Conservation (phyloP, 164 flowering plant genomes). For the Litsea cubeba region DNA sequence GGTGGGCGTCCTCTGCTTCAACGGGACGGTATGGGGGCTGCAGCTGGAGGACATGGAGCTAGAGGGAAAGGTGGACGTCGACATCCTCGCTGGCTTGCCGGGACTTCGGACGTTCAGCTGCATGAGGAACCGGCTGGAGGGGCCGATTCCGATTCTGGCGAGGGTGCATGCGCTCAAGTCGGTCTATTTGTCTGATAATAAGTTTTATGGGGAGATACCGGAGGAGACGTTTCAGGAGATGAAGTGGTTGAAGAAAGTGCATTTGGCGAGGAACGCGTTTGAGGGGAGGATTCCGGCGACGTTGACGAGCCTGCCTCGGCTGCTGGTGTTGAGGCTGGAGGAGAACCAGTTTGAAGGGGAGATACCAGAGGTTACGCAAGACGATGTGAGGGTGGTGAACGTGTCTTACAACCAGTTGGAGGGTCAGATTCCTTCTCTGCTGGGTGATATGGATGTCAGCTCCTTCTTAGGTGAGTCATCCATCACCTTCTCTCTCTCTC, state of each 20-base stretch:
- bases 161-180: constrained; percentile 30
- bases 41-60: constrained; percentile 55
- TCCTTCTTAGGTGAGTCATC: constrained; percentile 43
- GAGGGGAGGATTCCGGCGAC: constrained; percentile 54
- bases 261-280: constrained; percentile 40
- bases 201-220: constrained; percentile 53
- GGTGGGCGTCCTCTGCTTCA: constrained; percentile 49
- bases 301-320: constrained; percentile 29
- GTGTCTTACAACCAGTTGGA: constrained; percentile 46
- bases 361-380: constrained; percentile 51
- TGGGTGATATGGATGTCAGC: constrained; percentile 24
- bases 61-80: constrained; percentile 36
- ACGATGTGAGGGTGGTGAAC: constrained; percentile 23
- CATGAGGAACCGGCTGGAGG: constrained; percentile 46
- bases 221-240: constrained; percentile 45
- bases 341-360: constrained; percentile 49
- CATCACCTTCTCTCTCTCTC: not conserved
- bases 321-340: constrained; percentile 44
- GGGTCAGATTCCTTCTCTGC: constrained; percentile 50
- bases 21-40: constrained; percentile 40
- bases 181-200: constrained; percentile 45
- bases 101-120: constrained; percentile 50
- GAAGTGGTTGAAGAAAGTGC: constrained; percentile 43
- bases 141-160: constrained; percentile 50
- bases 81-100: constrained; percentile 27